Conservation (phyloP, 805 yeast genomes). For the Candida schatavii region DNA sequence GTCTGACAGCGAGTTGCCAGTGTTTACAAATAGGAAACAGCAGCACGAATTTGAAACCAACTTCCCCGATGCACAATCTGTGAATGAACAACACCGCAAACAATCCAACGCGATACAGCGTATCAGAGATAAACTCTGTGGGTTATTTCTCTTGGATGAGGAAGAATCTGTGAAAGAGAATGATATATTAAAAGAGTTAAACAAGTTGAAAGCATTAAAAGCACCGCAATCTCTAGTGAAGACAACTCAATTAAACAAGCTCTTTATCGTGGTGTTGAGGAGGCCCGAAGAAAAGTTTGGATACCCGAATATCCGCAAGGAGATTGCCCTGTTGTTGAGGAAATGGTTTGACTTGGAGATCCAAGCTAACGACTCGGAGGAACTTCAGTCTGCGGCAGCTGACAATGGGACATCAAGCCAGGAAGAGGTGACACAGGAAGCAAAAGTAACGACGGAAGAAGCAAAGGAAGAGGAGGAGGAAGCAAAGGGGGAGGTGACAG, state of each 20-base stretch:
- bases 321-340: constrained; percentile 19
- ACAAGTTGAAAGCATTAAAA: constrained; percentile 14
- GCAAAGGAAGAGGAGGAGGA: constrained; percentile 8
- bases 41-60: constrained; percentile 23
- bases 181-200: constrained; percentile 12
- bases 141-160: constrained; percentile 10
- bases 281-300: constrained; percentile 22
- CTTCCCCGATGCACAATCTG: constrained; percentile 21
- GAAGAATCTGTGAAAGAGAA: constrained; percentile 14
- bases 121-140: not conserved
- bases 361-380: constrained; percentile 15
- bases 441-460: no score
- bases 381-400: constrained; percentile 2
- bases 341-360: constrained; percentile 17
- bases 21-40: constrained; percentile 30
- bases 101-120: not conserved
- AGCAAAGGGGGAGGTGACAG: constrained; percentile 7
- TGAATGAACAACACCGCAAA: constrained; percentile 1
- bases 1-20: constrained; percentile 26
- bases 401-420: no score
- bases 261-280: constrained; percentile 29
- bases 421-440: no score
- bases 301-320: constrained; percentile 14
- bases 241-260: constrained; percentile 29
- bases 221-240: constrained; percentile 30